Evolutionary conservation across 2,329 filamentous ascomycete species (phyloP).

Genomic region (Aspergillus fumigatiaffinis): DNA sequence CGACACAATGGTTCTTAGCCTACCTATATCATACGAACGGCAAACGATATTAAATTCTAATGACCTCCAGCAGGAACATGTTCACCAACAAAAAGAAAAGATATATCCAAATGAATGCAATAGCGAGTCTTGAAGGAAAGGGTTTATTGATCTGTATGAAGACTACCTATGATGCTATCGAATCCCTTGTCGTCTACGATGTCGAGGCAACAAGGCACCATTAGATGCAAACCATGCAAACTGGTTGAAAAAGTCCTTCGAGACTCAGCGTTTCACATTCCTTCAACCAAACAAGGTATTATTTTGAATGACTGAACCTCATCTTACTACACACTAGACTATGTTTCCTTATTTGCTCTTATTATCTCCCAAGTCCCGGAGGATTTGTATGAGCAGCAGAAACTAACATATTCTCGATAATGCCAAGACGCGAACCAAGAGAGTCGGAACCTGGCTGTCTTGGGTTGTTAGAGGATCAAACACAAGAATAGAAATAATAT

Average conservation of each 20-base stretch:
- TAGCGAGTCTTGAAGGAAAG: neutral
- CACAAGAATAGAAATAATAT: slow-evolving; percentile 17
- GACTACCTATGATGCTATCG: no score
- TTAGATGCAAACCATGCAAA: slow-evolving; percentile 1
- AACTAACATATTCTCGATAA: neutral
- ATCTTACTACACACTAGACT: neutral
- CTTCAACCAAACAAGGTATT: neutral
- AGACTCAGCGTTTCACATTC: no score
- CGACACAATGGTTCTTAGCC: neutral
- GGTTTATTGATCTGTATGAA: neutral
- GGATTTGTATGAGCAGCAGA: neutral
- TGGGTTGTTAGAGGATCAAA: slow-evolving; percentile 2
- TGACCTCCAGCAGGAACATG: neutral
- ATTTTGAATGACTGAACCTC: neutral
- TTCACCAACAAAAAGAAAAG: neutral
- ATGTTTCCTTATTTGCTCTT: neutral
- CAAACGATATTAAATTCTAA: neutral
- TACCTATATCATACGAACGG: neutral
- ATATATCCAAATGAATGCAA: neutral
- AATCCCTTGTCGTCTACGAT: neutral
- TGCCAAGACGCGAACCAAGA: slow-evolving; percentile 13
- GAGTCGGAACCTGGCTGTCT: slow-evolving; percentile 4
- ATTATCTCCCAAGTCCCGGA: no score
- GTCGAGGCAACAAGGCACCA: neutral
- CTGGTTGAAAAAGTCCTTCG: neutral